Percentiles rank a stretch among this genome's conserved stretches.
Evolutionary conservation across 257 asterid genomes (phyloP).

Genomic region (Solanum boliviense): DNA sequence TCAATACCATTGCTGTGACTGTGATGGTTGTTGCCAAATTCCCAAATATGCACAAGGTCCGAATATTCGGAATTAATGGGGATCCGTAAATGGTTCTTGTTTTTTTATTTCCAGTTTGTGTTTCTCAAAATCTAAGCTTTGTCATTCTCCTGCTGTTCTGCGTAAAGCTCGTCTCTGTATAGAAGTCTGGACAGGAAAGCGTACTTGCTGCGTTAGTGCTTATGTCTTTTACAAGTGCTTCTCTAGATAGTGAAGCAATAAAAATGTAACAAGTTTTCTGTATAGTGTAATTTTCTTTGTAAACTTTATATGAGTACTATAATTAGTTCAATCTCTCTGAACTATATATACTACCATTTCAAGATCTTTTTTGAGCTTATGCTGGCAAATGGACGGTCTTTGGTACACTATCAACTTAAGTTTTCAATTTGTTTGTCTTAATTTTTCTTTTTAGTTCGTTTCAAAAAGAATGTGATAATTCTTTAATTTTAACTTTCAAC

Average conservation of each 20-base stretch:
- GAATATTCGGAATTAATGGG: constrained; percentile 75
- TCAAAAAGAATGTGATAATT: too few species aligned
- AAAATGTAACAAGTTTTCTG: constrained; percentile 26
- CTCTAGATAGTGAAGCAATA: constrained; percentile 22
- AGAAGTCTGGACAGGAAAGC: constrained; percentile 31
- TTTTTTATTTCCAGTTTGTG: neutral
- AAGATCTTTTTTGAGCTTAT: neutral
- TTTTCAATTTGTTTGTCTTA: neutral
- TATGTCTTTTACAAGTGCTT: constrained; percentile 11
- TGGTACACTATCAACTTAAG: neutral
- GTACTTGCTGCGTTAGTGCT: constrained; percentile 17
- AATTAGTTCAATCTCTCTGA: neutral
- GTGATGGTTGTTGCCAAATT: constrained; percentile 75
- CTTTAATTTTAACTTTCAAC: too few species aligned
- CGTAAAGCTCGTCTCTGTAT: constrained; percentile 21
- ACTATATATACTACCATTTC: neutral
- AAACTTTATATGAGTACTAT: neutral
- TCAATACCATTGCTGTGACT: constrained; percentile 65
- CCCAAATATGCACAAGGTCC: constrained; percentile 89
- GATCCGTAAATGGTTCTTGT: constrained; percentile 33
- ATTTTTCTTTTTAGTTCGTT: neutral
- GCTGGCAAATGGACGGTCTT: neutral
- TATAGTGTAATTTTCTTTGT: constrained; percentile 18
- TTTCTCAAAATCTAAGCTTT: neutral
- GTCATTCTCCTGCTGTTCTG: constrained; percentile 9